Conservation (phyloP, 208 protist species). For the Wallacemonas sp. region DNA sequence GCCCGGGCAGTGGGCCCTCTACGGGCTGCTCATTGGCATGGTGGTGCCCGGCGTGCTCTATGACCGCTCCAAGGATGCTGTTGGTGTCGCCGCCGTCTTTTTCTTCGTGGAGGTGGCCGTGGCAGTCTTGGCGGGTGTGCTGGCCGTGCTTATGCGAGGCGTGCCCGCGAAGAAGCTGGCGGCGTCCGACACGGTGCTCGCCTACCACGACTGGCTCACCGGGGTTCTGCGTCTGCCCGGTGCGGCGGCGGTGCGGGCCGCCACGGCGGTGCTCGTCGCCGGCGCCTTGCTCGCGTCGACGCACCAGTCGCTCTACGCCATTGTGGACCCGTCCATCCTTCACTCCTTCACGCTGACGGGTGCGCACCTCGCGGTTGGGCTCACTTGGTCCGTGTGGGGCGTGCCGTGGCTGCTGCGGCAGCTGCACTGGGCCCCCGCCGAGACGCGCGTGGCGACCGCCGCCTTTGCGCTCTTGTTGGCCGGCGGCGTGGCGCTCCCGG, state of each 20-base stretch:
- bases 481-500: neutral
- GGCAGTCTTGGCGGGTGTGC: constrained; percentile 19
- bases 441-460: neutral
- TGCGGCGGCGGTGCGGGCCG: neutral
- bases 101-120: constrained; percentile 25
- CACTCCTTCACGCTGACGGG: constrained; percentile 1
- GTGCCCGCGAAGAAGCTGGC: neutral
- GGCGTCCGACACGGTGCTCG: neutral
- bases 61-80: constrained; percentile 26
- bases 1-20: constrained; percentile 4
- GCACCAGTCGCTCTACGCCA: constrained; percentile 15
- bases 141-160: neutral
- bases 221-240: neutral
- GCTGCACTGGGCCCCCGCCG: neutral
- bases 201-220: neutral
- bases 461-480: neutral
- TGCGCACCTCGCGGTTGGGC: neutral
- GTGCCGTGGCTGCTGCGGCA: neutral
- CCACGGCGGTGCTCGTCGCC: neutral
- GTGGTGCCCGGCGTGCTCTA: constrained; percentile 28
- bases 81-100: constrained; percentile 25
- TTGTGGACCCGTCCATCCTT: constrained; percentile 7
- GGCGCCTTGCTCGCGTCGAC: neutral
- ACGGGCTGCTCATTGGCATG: constrained; percentile 40
- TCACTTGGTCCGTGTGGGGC: constrained; percentile 1